These are phyloP conservation scores for Ophiostoma sp. DNA, from an alignment of 2,329 filamentous ascomycete species.

Conservation along the genomic window DNA sequence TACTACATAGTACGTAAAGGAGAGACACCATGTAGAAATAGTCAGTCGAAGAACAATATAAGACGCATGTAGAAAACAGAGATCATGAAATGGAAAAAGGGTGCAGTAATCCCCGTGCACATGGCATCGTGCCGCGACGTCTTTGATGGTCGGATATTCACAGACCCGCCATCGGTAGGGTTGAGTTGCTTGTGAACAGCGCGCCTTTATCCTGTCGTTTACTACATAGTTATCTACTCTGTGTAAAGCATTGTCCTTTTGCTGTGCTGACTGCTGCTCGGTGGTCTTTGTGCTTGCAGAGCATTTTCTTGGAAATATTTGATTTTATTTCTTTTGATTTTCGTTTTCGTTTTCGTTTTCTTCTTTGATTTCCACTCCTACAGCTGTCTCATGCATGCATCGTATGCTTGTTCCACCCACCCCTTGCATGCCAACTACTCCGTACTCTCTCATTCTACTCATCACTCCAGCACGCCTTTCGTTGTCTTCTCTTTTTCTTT, in stretches of 20 bases:
- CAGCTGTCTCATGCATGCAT: background rate
- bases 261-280: background rate
- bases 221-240: too few species aligned
- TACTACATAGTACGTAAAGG: too few species aligned
- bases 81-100: too few species aligned
- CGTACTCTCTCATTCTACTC: background rate
- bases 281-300: background rate
- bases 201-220: too few species aligned
- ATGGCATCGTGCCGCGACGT: background rate
- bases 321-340: background rate
- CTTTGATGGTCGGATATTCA: too few species aligned
- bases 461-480: background rate
- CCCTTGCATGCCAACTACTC: background rate
- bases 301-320: background rate
- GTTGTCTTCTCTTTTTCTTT: background rate
- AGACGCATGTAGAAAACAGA: too few species aligned
- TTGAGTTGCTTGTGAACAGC: too few species aligned
- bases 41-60: too few species aligned
- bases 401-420: background rate
- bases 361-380: conserved; percentile 1
- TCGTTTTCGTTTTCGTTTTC: background rate
- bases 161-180: too few species aligned
- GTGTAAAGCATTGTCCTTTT: background rate
- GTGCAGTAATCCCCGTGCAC: background rate
- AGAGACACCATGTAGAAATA: conserved; percentile 4